phyloP scores from a whole-genome alignment of 176 grass and related monocot species.

The Canna indica region DNA sequence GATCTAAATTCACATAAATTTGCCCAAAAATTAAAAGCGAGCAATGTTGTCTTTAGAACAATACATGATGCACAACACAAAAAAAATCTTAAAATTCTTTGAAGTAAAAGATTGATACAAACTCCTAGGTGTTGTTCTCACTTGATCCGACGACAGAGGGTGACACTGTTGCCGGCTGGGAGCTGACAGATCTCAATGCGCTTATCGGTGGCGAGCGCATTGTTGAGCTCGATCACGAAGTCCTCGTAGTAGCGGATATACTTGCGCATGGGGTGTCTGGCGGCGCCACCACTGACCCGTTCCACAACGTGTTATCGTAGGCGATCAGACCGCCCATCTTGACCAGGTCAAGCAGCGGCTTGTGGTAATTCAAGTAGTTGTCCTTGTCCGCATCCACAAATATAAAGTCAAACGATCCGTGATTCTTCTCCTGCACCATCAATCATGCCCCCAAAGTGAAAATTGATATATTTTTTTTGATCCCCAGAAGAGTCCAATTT shows the following conservation, averaged over 20 bases:
- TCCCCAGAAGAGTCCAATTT: no score
- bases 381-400: slow-evolving; percentile 99
- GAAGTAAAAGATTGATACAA: no score
- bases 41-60: no score
- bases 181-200: slow-evolving; percentile 95
- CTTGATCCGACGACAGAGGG: slow-evolving; percentile 68
- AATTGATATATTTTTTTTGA: no score
- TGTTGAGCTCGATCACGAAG: slow-evolving; percentile 83
- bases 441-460: no score
- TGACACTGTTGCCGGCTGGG: slow-evolving; percentile 77
- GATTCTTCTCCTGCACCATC: slow-evolving; percentile 34
- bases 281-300: slow-evolving; percentile 77
- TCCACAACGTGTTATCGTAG: slow-evolving; percentile 99
- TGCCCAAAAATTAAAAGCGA: no score
- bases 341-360: slow-evolving; percentile 79
- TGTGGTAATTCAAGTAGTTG: slow-evolving; percentile 99
- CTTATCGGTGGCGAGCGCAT: slow-evolving; percentile 67
- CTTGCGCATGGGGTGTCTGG: slow-evolving; percentile 69
- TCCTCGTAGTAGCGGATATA: slow-evolving; percentile 76
- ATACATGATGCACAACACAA: no score
- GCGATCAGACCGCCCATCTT: slow-evolving; percentile 67
- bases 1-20: no score
- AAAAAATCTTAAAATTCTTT: no score
- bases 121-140: slow-evolving; percentile 19
- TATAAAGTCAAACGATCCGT: slow-evolving; percentile 68